phyloP scores from a whole-genome alignment of 2,329 filamentous ascomycete species.

The Penicillium sumatraense region DNA sequence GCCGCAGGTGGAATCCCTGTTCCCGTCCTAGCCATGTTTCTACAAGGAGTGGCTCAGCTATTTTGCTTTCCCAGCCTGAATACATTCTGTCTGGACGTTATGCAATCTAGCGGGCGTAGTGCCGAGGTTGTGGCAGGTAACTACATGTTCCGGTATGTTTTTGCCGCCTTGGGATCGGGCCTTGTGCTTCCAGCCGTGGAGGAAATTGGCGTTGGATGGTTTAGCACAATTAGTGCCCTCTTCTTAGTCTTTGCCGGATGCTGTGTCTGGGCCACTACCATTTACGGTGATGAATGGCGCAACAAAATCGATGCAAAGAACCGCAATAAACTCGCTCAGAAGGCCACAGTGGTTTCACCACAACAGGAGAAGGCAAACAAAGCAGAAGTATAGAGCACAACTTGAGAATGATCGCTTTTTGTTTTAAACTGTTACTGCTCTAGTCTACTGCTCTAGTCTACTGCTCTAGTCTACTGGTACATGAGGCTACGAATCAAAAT shows the following conservation, averaged over 20 bases:
- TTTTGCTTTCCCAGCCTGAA: slow-evolving; percentile 78
- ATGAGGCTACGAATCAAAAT: not conserved
- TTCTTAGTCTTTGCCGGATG: slow-evolving; percentile 58
- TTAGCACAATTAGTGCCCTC: slow-evolving; percentile 68
- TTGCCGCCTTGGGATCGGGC: slow-evolving; percentile 72
- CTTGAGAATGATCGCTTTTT: too few relatives aligned
- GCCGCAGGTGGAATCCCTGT: slow-evolving; percentile 58
- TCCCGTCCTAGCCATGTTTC: slow-evolving; percentile 74
- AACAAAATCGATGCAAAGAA: slow-evolving; percentile 57
- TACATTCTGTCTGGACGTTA: slow-evolving; percentile 82
- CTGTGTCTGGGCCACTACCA: slow-evolving; percentile 54
- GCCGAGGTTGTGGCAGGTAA: slow-evolving; percentile 80
- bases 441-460: too few relatives aligned
- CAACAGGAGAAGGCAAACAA: slow-evolving; percentile 7
- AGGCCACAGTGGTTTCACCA: not conserved
- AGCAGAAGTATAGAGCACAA: not conserved
- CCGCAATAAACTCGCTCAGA: slow-evolving; percentile 39
- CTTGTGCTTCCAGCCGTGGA: slow-evolving; percentile 76
- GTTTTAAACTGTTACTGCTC: too few relatives aligned
- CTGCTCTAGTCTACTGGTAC: not conserved
- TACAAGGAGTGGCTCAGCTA: slow-evolving; percentile 74
- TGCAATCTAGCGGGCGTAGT: slow-evolving; percentile 64
- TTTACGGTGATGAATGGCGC: slow-evolving; percentile 58
- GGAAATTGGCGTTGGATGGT: slow-evolving; percentile 78
- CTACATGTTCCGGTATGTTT: slow-evolving; percentile 77